A percentile compares a stretch with the other conserved stretches of the same genome.
phyloP scores from a whole-genome alignment of 495 filamentous ascomycete species.

The Glutinoglossum americanum region DNA sequence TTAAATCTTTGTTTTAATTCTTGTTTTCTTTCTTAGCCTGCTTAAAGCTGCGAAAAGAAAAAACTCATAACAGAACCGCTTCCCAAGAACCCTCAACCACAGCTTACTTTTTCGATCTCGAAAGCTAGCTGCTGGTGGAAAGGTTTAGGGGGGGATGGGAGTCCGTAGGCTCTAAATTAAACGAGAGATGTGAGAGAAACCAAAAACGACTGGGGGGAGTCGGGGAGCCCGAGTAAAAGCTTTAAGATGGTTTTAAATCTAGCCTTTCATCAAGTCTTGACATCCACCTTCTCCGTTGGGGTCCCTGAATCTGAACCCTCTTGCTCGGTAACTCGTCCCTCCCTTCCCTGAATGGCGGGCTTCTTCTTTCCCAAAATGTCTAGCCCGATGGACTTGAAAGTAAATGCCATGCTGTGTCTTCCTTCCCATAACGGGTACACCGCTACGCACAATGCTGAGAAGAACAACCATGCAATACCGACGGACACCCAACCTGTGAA shows the following conservation, averaged over 20 bases:
- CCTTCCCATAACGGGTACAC: slow-evolving; percentile 74
- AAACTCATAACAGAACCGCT: no score
- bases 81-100: no score
- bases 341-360: background rate
- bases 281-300: background rate
- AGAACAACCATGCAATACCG: slow-evolving; percentile 76
- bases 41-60: no score
- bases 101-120: no score
- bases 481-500: slow-evolving; percentile 84
- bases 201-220: background rate
- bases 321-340: background rate
- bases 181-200: background rate
- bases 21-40: no score
- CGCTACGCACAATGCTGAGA: slow-evolving; percentile 41
- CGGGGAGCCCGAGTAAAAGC: background rate
- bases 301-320: background rate
- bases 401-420: slow-evolving; percentile 32
- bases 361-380: slow-evolving; percentile 44
- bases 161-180: no score
- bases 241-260: background rate
- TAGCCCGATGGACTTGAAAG: slow-evolving; percentile 9
- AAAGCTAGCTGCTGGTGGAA: no score
- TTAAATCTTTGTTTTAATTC: no score
- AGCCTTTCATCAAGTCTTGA: background rate
- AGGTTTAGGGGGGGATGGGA: no score